These are phyloP conservation scores for Venturia oleaginea DNA, from an alignment of 2,329 filamentous ascomycete species.

Conservation along the genomic window DNA sequence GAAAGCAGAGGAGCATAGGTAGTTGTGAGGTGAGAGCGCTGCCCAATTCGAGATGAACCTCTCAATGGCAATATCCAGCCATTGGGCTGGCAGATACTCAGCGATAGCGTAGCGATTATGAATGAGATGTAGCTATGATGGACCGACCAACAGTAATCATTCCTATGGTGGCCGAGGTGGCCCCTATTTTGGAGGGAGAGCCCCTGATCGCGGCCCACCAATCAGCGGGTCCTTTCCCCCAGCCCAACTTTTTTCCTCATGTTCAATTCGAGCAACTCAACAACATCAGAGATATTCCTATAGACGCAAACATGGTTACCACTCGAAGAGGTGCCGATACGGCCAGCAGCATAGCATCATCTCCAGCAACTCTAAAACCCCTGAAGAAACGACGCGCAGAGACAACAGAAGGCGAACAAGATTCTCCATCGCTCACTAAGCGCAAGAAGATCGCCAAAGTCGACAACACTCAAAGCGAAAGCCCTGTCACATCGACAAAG, in stretches of 20 bases:
- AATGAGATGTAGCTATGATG: too few species aligned
- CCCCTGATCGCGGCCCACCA: not conserved
- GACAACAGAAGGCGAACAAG: not conserved
- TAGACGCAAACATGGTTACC: not conserved
- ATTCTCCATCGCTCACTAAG: conserved; percentile 8
- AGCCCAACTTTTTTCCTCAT: not conserved
- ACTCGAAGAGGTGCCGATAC: conserved; percentile 5
- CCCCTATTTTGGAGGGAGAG: not conserved
- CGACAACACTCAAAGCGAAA: not conserved
- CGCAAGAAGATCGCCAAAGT: not conserved
- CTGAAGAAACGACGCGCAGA: not conserved
- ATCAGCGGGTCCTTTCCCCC: not conserved
- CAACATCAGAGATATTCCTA: not conserved
- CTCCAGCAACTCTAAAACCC: not conserved
- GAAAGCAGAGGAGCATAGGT: too few species aligned
- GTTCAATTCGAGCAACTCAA: not conserved
- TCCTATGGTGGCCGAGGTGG: too few species aligned
- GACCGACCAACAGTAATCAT: too few species aligned
- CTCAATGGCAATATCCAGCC: too few species aligned
- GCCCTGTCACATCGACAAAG: not conserved
- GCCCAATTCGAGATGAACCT: too few species aligned
- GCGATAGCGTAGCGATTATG: too few species aligned
- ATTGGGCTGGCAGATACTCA: too few species aligned
- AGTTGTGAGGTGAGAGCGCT: too few species aligned
- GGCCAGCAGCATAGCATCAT: not conserved